phyloP scores from a whole-genome alignment of 1,284 basidiomycete species.

The Fomitiporia mediterranea region DNA sequence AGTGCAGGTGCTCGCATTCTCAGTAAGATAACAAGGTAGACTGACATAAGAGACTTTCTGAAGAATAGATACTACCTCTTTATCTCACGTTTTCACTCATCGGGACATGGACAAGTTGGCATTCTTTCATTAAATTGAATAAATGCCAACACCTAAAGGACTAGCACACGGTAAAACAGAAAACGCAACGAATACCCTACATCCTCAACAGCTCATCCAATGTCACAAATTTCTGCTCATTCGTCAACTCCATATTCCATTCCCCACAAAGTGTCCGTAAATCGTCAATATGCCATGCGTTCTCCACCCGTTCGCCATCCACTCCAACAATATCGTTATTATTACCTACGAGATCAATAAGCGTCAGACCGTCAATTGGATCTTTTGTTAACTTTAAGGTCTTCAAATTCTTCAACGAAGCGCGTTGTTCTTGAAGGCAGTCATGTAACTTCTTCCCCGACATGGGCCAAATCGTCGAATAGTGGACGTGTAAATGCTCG shows the following conservation, averaged over 20 bases:
- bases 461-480: conserved; percentile 4
- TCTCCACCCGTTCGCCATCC: background rate
- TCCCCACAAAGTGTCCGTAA: background rate
- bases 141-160: no score
- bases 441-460: background rate
- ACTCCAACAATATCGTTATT: background rate
- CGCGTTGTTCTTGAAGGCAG: background rate
- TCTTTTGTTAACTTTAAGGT: background rate
- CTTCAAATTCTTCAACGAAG: background rate
- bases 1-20: no score
- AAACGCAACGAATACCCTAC: no score
- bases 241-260: background rate
- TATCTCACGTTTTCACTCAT: no score
- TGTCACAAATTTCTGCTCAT: background rate
- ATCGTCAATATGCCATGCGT: background rate
- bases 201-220: background rate
- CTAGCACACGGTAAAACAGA: no score
- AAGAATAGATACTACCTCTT: no score
- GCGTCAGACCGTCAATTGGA: background rate
- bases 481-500: conserved; percentile 1
- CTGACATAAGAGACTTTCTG: no score
- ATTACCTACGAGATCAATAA: no score
- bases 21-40: no score
- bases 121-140: no score
- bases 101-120: no score